These are phyloP conservation scores for Priceomyces castillae DNA, from an alignment of 805 yeast genomes.

Conservation along the genomic window DNA sequence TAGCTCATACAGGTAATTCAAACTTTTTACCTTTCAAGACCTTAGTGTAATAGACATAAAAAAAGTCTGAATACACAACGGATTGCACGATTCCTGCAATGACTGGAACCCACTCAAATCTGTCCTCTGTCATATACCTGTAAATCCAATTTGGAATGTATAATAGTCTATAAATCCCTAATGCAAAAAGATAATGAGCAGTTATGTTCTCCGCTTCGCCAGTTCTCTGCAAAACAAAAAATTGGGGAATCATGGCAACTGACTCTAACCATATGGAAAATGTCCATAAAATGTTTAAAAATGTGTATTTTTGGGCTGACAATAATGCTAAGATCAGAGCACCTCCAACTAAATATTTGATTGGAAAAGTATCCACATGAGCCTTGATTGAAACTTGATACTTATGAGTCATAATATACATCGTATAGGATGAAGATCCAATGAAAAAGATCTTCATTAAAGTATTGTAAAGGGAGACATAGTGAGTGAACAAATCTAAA, in stretches of 20 bases:
- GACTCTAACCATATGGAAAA: conserved; percentile 92
- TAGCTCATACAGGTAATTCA: conserved; percentile 56
- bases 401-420: conserved; percentile 64
- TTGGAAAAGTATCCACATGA: conserved; percentile 68
- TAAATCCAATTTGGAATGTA: conserved; percentile 96
- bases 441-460: conserved; percentile 82
- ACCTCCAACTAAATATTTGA: conserved; percentile 66
- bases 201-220: conserved; percentile 89
- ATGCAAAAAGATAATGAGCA: conserved; percentile 87
- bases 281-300: conserved; percentile 74
- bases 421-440: conserved; percentile 68
- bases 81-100: conserved; percentile 86
- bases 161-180: conserved; percentile 85
- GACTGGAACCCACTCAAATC: conserved; percentile 68
- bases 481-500: conserved; percentile 45
- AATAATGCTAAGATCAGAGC: conserved; percentile 53
- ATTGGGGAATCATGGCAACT: conserved; percentile 88
- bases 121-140: conserved; percentile 65
- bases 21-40: conserved; percentile 79
- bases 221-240: conserved; percentile 82
- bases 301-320: conserved; percentile 62
- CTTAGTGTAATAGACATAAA: conserved; percentile 77
- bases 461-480: conserved; percentile 69
- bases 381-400: conserved; percentile 59
- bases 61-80: conserved; percentile 87